Conservation (phyloP, 495 filamentous ascomycete species). For the Talaromyces adpressus region DNA sequence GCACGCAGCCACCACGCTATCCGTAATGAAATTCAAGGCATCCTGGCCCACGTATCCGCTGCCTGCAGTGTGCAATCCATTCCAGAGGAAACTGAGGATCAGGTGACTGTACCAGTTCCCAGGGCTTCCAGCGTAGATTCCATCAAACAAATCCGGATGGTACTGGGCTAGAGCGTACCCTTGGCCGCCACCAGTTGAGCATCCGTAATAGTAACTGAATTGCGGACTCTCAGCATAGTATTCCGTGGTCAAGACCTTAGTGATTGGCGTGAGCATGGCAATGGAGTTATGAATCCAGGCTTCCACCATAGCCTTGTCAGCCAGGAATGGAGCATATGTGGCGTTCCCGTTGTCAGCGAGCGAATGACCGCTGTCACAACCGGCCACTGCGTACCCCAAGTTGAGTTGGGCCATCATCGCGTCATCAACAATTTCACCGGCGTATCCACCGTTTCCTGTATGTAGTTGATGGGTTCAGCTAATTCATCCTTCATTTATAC, state of each 20-base stretch:
- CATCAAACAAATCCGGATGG: constrained; percentile 34
- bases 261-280: constrained; percentile 24
- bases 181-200: constrained; percentile 40
- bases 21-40: constrained; percentile 25
- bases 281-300: constrained; percentile 41
- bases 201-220: constrained; percentile 33
- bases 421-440: constrained; percentile 23
- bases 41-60: constrained; percentile 19
- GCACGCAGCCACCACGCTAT: constrained; percentile 24
- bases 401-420: constrained; percentile 25
- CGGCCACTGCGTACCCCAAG: constrained; percentile 28
- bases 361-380: constrained; percentile 25
- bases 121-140: constrained; percentile 32
- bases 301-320: constrained; percentile 22
- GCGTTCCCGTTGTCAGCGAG: constrained; percentile 17
- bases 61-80: constrained; percentile 13
- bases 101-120: constrained; percentile 39
- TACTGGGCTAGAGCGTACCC: constrained; percentile 38
- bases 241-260: constrained; percentile 17
- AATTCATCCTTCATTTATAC: constrained; percentile 1
- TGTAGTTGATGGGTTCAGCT: constrained; percentile 7
- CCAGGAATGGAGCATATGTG: constrained; percentile 19
- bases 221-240: constrained; percentile 24
- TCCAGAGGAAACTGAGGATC: constrained; percentile 35
- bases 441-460: constrained; percentile 33